phyloP scores from a whole-genome alignment of 2,329 filamentous ascomycete genomes.

The Sporothrix inflata region DNA sequence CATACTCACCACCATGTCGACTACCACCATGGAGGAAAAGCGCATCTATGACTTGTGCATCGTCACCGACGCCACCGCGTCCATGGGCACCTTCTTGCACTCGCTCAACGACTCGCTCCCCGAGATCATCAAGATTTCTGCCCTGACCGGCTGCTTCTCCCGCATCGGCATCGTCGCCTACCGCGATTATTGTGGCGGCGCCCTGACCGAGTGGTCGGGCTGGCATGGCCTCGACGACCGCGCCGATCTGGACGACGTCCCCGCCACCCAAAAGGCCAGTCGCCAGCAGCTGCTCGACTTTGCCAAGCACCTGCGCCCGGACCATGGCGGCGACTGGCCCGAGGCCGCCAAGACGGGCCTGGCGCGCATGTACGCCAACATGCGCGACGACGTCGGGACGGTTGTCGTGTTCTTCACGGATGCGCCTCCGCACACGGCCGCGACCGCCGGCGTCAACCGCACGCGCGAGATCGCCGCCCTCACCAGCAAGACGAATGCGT shows the following conservation, averaged over 20 bases:
- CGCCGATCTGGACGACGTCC: not conserved
- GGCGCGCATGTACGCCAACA: slow-evolving; percentile 50
- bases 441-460: slow-evolving; percentile 38
- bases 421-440: slow-evolving; percentile 35
- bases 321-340: slow-evolving; percentile 48
- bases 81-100: slow-evolving; percentile 49
- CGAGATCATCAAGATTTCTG: slow-evolving; percentile 54
- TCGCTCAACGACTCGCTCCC: slow-evolving; percentile 52
- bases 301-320: slow-evolving; percentile 40
- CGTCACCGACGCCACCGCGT: slow-evolving; percentile 51
- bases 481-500: not conserved
- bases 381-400: slow-evolving; percentile 53
- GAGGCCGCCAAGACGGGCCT: slow-evolving; percentile 56
- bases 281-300: slow-evolving; percentile 45
- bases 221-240: slow-evolving; percentile 44
- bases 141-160: slow-evolving; percentile 53
- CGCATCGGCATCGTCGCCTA: slow-evolving; percentile 56
- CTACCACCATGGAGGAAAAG: not conserved
- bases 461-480: slow-evolving; percentile 38
- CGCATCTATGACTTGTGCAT: slow-evolving; percentile 49
- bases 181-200: slow-evolving; percentile 49
- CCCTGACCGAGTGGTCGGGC: slow-evolving; percentile 53
- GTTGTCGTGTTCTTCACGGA: slow-evolving; percentile 55
- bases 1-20: not conserved
- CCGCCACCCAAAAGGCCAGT: slow-evolving; percentile 33